phyloP scores from a whole-genome alignment of 306 rosid genomes.

The Acacia acuminata region DNA sequence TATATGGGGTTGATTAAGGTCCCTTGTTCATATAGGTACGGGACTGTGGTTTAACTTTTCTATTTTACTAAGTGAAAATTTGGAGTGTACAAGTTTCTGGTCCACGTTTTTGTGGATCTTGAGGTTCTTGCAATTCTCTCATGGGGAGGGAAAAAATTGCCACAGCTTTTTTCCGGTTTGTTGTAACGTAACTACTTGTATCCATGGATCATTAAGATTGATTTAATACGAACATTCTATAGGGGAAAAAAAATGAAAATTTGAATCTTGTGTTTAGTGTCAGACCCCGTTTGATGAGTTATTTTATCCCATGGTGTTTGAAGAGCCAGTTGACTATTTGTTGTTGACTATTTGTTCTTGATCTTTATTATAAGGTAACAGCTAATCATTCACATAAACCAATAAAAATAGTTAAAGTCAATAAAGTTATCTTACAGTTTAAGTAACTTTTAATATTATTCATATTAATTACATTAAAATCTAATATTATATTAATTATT shows the following conservation, averaged over 20 bases:
- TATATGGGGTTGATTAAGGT: neutral
- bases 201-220: slow-evolving; percentile 1
- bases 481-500: no score
- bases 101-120: slow-evolving; percentile 13
- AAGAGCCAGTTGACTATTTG: neutral
- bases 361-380: no score
- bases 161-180: slow-evolving; percentile 13
- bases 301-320: neutral
- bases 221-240: slow-evolving; percentile 10
- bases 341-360: no score
- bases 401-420: no score
- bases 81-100: slow-evolving; percentile 20
- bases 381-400: no score
- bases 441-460: no score
- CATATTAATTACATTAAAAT: no score
- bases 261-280: neutral
- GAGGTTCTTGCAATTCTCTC: no score
- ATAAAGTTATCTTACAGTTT: no score
- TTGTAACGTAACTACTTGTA: slow-evolving; percentile 22
- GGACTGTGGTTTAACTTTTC: neutral
- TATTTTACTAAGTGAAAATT: neutral
- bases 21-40: neutral
- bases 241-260: neutral
- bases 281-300: neutral
- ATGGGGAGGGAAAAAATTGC: neutral